Evolutionary conservation across 805 yeast species (phyloP), one percentile per base, ranked within the genome.

Genomic region (Grigorovia transvaalensis): DNA sequence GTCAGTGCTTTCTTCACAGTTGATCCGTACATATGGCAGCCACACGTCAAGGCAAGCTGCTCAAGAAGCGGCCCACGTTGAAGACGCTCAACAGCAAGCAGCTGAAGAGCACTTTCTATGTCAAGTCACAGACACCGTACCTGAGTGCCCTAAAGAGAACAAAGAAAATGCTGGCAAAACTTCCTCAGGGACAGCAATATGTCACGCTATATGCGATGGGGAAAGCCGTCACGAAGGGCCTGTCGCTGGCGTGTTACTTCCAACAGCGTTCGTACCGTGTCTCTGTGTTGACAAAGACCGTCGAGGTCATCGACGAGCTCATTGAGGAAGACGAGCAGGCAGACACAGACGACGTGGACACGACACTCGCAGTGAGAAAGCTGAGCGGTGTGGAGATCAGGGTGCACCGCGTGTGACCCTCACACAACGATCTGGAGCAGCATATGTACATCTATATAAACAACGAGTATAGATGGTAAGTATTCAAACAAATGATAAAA

Each of bases 131-230:
- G 1, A 84, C 95, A 3, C 93, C 96, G 2, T 85, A 74, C 59
- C 74, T 87, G 12, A 78, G 91, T 11, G 88, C 85, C 0, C 60
- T 88, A 44, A 88, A 88, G 60, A 74, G 85, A 49, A 75, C 83
- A 1, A 73, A 73, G 44, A 80, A 79, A 60, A 70, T 74, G 49
- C 63, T 88, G 20, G 69, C 64, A 5, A 74, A 73, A 47, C 72
- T 79, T 52, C 40, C 48, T 20, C 72, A 71, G 12, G 69, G 71
- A n/a, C 68, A 65, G 18, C 69, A 70, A 17, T 78, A 71, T 60
- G 73, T 88, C 8, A 71, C 75, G 0, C 75, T 89, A 2, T 67
- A 78, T 51, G 96, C 95, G 0, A 81, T 87, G 84, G 96, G 96
- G 1, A 75, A 73, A 51, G 77, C 90, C 9, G 79, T 85, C 9